Conservation (phyloP, 805 yeast genomes). For the Kuraishia hungarica region DNA sequence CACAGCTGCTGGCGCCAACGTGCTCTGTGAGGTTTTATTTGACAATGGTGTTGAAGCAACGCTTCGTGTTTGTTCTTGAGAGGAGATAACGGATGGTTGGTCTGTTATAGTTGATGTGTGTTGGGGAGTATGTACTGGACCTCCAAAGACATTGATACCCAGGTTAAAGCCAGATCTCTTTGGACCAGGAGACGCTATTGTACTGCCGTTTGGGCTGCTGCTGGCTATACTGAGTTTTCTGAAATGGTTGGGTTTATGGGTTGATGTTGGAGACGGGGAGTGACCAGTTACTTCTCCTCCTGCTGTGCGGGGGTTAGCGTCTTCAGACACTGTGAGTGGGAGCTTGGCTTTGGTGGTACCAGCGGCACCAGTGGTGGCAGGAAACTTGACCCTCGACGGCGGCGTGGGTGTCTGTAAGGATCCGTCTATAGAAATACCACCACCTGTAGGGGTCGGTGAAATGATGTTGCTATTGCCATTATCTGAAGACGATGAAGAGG, state of each 20-base stretch:
- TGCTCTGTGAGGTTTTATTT: background rate
- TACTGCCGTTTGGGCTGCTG: constrained; percentile 4
- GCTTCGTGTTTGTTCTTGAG: too few species aligned
- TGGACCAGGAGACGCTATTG: constrained; percentile 2
- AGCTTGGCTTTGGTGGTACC: background rate
- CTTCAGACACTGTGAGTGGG: background rate
- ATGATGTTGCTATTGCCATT: constrained; percentile 6
- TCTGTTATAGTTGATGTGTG: background rate
- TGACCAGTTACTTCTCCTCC: constrained; percentile 1
- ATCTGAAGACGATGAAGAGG: constrained; percentile 15
- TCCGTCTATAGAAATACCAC: background rate
- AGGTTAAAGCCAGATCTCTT: constrained; percentile 20
- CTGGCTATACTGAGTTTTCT: constrained; percentile 15
- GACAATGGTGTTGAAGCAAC: background rate
- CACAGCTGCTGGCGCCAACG: background rate
- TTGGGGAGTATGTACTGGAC: background rate
- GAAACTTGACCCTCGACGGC: background rate
- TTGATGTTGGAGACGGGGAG: background rate
- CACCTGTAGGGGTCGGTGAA: constrained; percentile 7
- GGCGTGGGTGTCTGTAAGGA: background rate
- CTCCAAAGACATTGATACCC: constrained; percentile 20
- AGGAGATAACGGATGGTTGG: background rate
- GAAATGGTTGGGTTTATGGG: constrained; percentile 8
- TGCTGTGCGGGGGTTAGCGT: constrained; percentile 5
- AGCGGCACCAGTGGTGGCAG: background rate